Evolutionary conservation across 106 monocot species (phyloP).

Genomic region (Dioscorea dumetorum): DNA sequence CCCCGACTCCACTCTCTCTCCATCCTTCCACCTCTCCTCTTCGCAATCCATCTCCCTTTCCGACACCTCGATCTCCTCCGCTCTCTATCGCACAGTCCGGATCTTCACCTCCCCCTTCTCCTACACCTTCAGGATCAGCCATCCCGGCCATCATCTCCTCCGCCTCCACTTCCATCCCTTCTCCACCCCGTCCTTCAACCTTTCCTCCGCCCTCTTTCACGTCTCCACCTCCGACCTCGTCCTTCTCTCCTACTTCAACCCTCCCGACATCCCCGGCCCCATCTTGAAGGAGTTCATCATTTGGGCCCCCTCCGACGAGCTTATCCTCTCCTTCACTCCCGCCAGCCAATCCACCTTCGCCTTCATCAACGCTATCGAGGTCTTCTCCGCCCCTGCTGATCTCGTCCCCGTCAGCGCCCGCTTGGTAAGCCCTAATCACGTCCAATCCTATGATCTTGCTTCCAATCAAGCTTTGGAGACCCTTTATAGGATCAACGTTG

Average conservation of each 20-base stretch:
- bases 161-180: constrained; percentile 90
- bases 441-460: constrained; percentile 26
- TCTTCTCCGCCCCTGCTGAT: constrained; percentile 55
- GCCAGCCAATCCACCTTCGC: constrained; percentile 37
- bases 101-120: constrained; percentile 50
- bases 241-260: constrained; percentile 33
- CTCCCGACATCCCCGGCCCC: constrained; percentile 25
- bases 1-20: constrained; percentile 15
- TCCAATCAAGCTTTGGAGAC: constrained; percentile 51
- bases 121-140: constrained; percentile 48
- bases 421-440: constrained; percentile 19
- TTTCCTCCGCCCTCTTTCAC: constrained; percentile 8
- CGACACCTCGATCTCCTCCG: neutral
- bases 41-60: constrained; percentile 13
- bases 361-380: constrained; percentile 81
- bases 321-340: constrained; percentile 56
- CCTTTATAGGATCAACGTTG: constrained; percentile 65
- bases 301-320: constrained; percentile 23
- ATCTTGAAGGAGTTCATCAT: constrained; percentile 73
- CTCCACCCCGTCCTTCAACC: constrained; percentile 59
- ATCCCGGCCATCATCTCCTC: constrained; percentile 37
- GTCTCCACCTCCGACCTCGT: constrained; percentile 6
- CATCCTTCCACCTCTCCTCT: constrained; percentile 6
- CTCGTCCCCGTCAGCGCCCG: constrained; percentile 45
- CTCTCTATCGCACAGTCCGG: constrained; percentile 53